Evolutionary conservation across 2,329 filamentous ascomycete species (phyloP).

Genomic region (Ramichloridium luteum): DNA sequence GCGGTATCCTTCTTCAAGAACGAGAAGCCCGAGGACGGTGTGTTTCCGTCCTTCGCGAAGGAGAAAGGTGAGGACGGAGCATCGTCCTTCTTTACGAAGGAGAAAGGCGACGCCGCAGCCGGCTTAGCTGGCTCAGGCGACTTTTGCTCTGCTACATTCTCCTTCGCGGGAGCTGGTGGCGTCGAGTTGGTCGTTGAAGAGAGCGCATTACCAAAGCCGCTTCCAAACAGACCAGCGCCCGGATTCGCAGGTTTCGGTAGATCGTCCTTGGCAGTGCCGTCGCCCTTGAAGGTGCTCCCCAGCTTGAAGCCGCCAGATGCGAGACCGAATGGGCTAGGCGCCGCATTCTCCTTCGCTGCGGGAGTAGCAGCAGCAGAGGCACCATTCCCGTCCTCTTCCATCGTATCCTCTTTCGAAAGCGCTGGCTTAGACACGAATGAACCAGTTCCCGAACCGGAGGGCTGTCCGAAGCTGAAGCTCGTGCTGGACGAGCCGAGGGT

Average conservation of each 20-base stretch:
- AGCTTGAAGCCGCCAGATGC: conserved; percentile 49
- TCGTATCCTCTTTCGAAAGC: conserved; percentile 19
- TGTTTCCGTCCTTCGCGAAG: no score
- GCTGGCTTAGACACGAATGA: conserved; percentile 19
- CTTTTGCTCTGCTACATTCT: no score
- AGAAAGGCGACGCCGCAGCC: conserved; percentile 6
- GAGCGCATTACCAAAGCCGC: conserved; percentile 21
- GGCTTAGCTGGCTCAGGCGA: no score
- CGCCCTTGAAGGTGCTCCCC: conserved; percentile 54
- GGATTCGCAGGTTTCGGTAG: conserved; percentile 35
- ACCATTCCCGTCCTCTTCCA: conserved; percentile 11
- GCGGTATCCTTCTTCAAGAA: not conserved
- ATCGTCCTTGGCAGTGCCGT: conserved; percentile 49
- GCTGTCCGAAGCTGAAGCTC: conserved; percentile 23
- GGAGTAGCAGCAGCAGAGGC: not conserved
- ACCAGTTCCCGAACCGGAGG: conserved; percentile 17
- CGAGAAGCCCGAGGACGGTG: no score
- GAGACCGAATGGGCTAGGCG: conserved; percentile 17
- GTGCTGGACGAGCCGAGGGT: conserved; percentile 26
- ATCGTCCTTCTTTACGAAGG: no score
- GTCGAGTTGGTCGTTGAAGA: conserved; percentile 28
- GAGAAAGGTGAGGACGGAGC: no score
- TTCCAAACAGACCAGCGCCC: conserved; percentile 22
- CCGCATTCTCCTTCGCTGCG: conserved; percentile 4
- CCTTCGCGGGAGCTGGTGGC: no score